Conservation (phyloP, 2,329 filamentous ascomycete species). For the Coleophoma cylindrospora region DNA sequence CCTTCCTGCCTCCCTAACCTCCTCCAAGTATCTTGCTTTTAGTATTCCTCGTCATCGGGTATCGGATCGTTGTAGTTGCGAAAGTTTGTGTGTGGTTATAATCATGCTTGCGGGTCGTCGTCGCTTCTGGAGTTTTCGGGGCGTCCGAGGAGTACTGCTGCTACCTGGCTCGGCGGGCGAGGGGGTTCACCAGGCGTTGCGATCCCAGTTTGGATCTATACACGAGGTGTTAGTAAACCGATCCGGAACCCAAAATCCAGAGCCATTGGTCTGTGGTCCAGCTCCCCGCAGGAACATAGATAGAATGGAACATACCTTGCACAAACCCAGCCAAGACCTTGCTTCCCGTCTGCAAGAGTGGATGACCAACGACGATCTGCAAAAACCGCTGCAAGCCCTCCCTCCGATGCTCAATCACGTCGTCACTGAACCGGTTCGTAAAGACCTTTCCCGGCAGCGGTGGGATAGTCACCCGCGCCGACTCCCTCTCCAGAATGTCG, state of each 20-base stretch:
- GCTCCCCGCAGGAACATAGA: not conserved
- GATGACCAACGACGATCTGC: slow-evolving; percentile 96
- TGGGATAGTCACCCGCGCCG: slow-evolving; percentile 89
- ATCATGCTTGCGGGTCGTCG: slow-evolving; percentile 19
- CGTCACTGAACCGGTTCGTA: slow-evolving; percentile 95
- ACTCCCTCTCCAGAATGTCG: slow-evolving; percentile 95
- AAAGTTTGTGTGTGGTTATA: slow-evolving; percentile 16
- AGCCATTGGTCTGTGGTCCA: too few species aligned
- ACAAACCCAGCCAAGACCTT: slow-evolving; percentile 96
- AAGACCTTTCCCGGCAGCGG: slow-evolving; percentile 96
- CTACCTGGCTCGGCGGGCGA: too few species aligned
- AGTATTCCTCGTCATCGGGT: slow-evolving; percentile 2
- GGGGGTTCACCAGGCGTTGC: slow-evolving; percentile 71
- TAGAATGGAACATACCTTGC: slow-evolving; percentile 62
- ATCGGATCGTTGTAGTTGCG: slow-evolving; percentile 15
- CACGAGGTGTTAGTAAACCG: slow-evolving; percentile 5
- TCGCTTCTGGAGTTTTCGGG: slow-evolving; percentile 40
- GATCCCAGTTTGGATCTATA: slow-evolving; percentile 82
- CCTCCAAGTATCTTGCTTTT: too few species aligned
- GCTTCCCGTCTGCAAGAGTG: slow-evolving; percentile 92
- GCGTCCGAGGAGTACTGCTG: slow-evolving; percentile 21
- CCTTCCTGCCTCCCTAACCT: too few species aligned
- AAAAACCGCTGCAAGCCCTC: slow-evolving; percentile 92
- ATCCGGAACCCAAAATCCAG: too few species aligned
- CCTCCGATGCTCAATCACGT: slow-evolving; percentile 91